Evolutionary conservation across 1,284 basidiomycete genomes (phyloP).

Genomic region (Apiotrichum gracile): DNA sequence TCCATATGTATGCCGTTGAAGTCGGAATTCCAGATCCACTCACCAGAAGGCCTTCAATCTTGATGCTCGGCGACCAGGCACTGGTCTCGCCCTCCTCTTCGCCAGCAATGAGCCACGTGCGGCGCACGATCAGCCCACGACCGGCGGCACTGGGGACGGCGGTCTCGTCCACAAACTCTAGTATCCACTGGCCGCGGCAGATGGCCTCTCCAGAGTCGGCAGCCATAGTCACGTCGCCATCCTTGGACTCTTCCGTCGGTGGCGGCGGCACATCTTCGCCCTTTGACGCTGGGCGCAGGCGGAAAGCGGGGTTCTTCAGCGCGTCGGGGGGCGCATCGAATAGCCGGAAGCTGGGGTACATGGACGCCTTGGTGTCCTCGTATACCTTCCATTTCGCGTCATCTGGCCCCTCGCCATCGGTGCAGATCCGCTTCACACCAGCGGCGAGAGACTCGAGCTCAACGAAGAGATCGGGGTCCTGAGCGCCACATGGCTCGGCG

Average conservation of each 20-base stretch:
- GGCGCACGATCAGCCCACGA: slow-evolving; percentile 27
- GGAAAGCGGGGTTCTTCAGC: slow-evolving; percentile 7
- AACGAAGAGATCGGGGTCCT: slow-evolving; percentile 26
- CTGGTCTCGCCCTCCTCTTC: slow-evolving; percentile 7
- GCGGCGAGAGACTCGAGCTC: slow-evolving; percentile 28
- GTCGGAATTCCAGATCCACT: slow-evolving; percentile 10
- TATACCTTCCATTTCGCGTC: slow-evolving; percentile 1
- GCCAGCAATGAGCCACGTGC: slow-evolving; percentile 22
- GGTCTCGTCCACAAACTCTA: slow-evolving; percentile 10
- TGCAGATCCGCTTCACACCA: slow-evolving; percentile 4
- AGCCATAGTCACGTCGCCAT: not conserved
- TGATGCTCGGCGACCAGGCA: slow-evolving; percentile 18
- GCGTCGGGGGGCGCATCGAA: not conserved
- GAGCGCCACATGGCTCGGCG: slow-evolving; percentile 9
- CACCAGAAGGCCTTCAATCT: slow-evolving; percentile 34
- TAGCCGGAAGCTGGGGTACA: slow-evolving; percentile 16
- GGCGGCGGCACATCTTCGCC: slow-evolving; percentile 12
- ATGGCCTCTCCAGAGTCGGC: slow-evolving; percentile 1
- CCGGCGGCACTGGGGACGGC: not conserved
- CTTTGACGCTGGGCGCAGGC: slow-evolving; percentile 7
- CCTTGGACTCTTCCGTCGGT: not conserved
- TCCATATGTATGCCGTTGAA: not conserved
- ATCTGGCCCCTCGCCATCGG: not conserved
- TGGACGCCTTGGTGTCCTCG: slow-evolving; percentile 1
- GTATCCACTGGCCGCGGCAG: slow-evolving; percentile 10